phyloP scores from a whole-genome alignment of 2,329 filamentous ascomycete species.

The Alternaria sp. region DNA sequence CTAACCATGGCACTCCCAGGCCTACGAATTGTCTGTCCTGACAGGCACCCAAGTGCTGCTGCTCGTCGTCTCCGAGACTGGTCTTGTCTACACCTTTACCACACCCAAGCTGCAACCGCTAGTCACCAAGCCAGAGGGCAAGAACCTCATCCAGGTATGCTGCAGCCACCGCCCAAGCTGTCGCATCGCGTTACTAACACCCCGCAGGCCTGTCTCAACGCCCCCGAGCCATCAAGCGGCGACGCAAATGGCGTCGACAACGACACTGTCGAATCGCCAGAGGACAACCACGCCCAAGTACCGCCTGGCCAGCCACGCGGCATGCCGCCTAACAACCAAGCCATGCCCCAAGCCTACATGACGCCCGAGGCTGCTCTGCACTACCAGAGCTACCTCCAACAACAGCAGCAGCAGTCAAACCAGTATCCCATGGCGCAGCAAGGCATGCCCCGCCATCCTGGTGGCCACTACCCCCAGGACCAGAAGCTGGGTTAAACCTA shows the following conservation, averaged over 20 bases:
- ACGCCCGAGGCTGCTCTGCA: constrained; percentile 74
- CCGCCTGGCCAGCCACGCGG: constrained; percentile 73
- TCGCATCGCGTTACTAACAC: constrained; percentile 46
- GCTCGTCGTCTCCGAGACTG: constrained; percentile 95
- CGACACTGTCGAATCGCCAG: constrained; percentile 80
- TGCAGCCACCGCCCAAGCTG: constrained; percentile 8
- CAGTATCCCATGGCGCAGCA: constrained; percentile 82
- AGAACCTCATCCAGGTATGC: constrained; percentile 97
- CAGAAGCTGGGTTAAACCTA: constrained; percentile 51
- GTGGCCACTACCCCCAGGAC: constrained; percentile 76
- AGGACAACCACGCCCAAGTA: constrained; percentile 84
- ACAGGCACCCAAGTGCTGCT: constrained; percentile 97
- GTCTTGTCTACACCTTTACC: constrained; percentile 97
- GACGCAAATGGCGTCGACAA: constrained; percentile 69
- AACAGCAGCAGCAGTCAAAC: constrained; percentile 61
- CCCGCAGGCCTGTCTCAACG: constrained; percentile 88
- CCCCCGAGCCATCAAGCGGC: constrained; percentile 84
- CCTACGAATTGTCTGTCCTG: constrained; percentile 95
- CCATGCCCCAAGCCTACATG: constrained; percentile 72
- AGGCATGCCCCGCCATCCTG: constrained; percentile 69
- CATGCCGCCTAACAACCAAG: constrained; percentile 69
- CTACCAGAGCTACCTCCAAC: constrained; percentile 82
- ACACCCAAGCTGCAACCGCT: constrained; percentile 98
- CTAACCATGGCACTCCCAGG: constrained; percentile 63
- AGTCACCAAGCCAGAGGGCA: constrained; percentile 97